These are phyloP conservation scores for Trichoderma hamatum DNA, from an alignment of 2,329 filamentous ascomycete species.

Conservation along the genomic window DNA sequence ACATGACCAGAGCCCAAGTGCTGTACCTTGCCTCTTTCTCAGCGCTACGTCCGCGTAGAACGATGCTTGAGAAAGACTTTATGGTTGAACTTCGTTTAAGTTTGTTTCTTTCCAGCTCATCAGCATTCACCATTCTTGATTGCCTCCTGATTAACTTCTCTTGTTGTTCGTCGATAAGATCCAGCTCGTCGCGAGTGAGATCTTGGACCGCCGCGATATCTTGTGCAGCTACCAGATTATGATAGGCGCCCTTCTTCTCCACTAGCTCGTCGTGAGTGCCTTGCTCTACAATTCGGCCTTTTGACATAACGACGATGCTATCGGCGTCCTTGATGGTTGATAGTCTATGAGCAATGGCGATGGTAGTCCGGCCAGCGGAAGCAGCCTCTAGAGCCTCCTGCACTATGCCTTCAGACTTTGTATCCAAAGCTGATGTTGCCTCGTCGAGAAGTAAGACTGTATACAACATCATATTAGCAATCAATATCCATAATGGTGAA, in stretches of 20 bases:
- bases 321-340: constrained; percentile 93
- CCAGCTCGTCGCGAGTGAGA: constrained; percentile 54
- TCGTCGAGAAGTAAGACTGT: constrained; percentile 85
- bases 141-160: constrained; percentile 55
- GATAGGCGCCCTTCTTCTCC: constrained; percentile 72
- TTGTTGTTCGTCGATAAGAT: constrained; percentile 52
- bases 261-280: constrained; percentile 84
- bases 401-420: constrained; percentile 91
- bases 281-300: constrained; percentile 87
- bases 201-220: constrained; percentile 69
- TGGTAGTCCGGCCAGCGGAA: constrained; percentile 84
- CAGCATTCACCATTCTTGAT: constrained; percentile 45
- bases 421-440: constrained; percentile 91
- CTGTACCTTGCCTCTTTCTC: constrained; percentile 62
- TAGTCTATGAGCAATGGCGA: constrained; percentile 92
- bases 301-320: constrained; percentile 92
- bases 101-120: constrained; percentile 58
- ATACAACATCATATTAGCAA: constrained; percentile 16
- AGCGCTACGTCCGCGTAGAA: constrained; percentile 59
- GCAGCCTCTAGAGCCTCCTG: constrained; percentile 90
- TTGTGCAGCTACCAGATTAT: constrained; percentile 84
- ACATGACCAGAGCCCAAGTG: constrained; percentile 74
- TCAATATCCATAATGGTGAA: no score
- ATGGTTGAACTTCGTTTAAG: constrained; percentile 58
- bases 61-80: constrained; percentile 69